Conservation (phyloP, 2,329 filamentous ascomycete species). For the Talaromyces sp. region DNA sequence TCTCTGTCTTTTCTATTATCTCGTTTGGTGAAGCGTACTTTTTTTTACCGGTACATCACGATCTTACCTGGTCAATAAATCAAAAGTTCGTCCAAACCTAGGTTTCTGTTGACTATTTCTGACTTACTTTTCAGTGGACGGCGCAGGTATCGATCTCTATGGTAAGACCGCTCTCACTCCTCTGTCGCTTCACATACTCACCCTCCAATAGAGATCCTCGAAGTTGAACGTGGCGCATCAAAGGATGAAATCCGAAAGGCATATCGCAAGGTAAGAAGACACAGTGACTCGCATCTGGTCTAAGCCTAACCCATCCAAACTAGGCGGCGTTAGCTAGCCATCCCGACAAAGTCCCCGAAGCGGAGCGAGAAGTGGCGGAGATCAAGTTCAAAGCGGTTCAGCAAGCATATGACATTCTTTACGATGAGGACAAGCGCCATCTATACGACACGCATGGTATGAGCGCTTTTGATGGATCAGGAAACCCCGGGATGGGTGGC, state of each 20-base stretch:
- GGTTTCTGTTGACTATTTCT: not conserved
- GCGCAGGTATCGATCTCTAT: conserved; percentile 56
- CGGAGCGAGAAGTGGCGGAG: conserved; percentile 79
- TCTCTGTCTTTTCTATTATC: not conserved
- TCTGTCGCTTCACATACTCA: not conserved
- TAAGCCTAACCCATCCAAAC: conserved; percentile 20
- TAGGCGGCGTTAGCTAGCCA: conserved; percentile 85
- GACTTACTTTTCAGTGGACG: conserved; percentile 11
- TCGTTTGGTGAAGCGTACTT: not conserved
- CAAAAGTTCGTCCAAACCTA: conserved; percentile 4
- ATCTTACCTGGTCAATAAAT: conserved; percentile 5
- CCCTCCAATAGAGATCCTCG: conserved; percentile 66
- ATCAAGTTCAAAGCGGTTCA: conserved; percentile 88
- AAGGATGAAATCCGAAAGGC: conserved; percentile 89
- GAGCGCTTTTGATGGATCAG: conserved; percentile 83
- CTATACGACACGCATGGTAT: conserved; percentile 94
- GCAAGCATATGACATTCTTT: conserved; percentile 95
- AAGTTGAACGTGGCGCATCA: conserved; percentile 66
- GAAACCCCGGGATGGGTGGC: conserved; percentile 62
- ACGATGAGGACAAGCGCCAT: conserved; percentile 88
- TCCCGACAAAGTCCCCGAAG: conserved; percentile 90
- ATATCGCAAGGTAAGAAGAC: conserved; percentile 73
- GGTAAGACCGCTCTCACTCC: conserved; percentile 41
- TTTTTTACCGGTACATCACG: not conserved
- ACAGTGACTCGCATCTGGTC: not conserved